These are phyloP conservation scores for Ganoderma leucocontextum DNA, from an alignment of 1,284 basidiomycete species.

Conservation along the genomic window DNA sequence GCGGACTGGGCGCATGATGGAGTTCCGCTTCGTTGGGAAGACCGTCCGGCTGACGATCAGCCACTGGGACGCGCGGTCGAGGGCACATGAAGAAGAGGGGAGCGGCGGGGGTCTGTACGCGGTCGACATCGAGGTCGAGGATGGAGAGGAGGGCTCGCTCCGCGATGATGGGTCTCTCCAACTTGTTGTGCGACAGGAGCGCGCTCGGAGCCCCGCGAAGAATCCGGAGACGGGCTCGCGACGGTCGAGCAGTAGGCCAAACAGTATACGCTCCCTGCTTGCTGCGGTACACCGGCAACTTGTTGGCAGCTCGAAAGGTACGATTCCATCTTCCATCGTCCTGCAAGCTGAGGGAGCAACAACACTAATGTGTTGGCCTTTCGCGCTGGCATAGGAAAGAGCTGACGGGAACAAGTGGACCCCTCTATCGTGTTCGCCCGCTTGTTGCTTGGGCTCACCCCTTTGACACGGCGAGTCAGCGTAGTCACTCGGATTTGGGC, in stretches of 20 bases:
- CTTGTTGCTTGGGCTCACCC: too few species aligned
- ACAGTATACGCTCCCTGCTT: slow-evolving; percentile 14
- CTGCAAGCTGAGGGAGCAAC: background rate
- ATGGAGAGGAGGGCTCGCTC: background rate
- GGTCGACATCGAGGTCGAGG: slow-evolving; percentile 14
- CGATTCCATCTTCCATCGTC: background rate
- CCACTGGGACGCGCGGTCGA: slow-evolving; percentile 16
- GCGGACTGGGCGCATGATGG: slow-evolving; percentile 13
- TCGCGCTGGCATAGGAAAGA: slow-evolving; percentile 3
- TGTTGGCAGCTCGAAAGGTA: slow-evolving; percentile 1
- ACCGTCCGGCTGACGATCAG: slow-evolving; percentile 16
- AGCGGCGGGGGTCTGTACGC: slow-evolving; percentile 14
- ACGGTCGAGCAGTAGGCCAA: slow-evolving; percentile 1
- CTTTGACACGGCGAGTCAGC: too few species aligned
- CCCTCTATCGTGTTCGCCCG: too few species aligned
- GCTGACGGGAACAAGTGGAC: background rate
- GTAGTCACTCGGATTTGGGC: too few species aligned
- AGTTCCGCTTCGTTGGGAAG: slow-evolving; percentile 12
- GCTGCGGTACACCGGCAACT: slow-evolving; percentile 19
- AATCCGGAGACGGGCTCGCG: background rate
- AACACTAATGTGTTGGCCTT: background rate
- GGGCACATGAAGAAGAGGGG: slow-evolving; percentile 5
- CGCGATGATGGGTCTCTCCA: background rate
- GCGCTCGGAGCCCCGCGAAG: background rate
- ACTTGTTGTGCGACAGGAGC: background rate